Base-by-base conservation (phyloP, 371 early-diverging fungal genomes). In the Mortierella sp. region DNA sequence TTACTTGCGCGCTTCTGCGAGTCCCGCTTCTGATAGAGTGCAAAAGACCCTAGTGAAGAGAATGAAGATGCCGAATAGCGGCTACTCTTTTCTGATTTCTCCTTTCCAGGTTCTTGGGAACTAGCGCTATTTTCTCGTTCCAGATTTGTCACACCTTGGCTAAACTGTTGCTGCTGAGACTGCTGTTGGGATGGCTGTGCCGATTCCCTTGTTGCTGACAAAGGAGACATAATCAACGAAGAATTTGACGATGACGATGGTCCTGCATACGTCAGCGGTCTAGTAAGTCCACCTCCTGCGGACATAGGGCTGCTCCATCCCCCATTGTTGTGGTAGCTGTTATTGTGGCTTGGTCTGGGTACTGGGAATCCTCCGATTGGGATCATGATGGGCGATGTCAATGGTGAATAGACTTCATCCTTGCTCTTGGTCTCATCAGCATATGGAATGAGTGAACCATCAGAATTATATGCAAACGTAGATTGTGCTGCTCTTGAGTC, bases 351-450 rank as follows among this genome's bases (percentile, higher is more conserved):
- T 17, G 68, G 29, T 15, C 42, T 67, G 17, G 34, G 53, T 0
- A 28, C 58, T 4, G 72, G 66, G 61, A 79, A 79, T 0, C 80
- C 80, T n/a, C 74, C 74, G 5, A 61, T 2, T 1, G 80, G 80
- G 8, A 79, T 79, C 64, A 79, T 67, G 53, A 79, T 79, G 6
- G 80, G 80, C 2, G 80, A 79, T 0, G 80, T 79, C 58, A 79
- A 40, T 0, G 80, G 80, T 23, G 80, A 70, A 43, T 79, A 79
- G 8, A 74, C 28, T 35, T 77, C 76, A 29, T 76, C 78, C 55
- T 79, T 79, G 59, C 80, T 79, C 61, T 66, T 67, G 5, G 75
- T 67, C 32, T 70, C 80, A 29, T 79, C 80, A 0, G 80, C 80
- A 29, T 62, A 73, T 0, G 80, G 80, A 17, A 79, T 79, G 1